These are phyloP conservation scores for Metschnikowia matae DNA, from an alignment of 805 yeast genomes.

Conservation along the genomic window DNA sequence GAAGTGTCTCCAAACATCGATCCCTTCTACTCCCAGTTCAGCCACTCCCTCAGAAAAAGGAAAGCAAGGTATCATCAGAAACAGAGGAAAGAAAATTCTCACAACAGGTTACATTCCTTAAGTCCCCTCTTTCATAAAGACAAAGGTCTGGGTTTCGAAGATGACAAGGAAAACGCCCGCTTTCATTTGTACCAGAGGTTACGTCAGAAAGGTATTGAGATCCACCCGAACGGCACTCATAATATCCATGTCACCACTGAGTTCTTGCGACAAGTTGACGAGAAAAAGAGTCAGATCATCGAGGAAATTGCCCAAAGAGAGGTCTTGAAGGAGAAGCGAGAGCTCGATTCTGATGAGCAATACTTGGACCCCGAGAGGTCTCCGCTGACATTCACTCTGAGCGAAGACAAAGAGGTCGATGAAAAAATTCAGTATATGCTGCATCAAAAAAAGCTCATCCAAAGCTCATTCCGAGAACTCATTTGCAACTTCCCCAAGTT, in stretches of 20 bases:
- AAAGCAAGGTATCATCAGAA: not conserved
- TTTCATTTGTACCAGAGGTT: constrained; percentile 1
- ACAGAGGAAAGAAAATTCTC: not conserved
- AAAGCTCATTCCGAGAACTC: constrained; percentile 8
- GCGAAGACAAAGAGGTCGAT: not conserved
- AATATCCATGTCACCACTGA: constrained; percentile 3
- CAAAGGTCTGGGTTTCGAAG: not conserved
- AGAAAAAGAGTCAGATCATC: not conserved
- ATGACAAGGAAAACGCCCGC: not conserved
- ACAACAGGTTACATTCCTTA: not conserved
- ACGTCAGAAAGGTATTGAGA: constrained; percentile 1
- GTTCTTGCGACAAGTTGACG: not conserved
- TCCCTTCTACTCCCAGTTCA: not conserved
- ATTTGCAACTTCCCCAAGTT: constrained; percentile 7
- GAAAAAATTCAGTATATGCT: not conserved
- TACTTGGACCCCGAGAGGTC: not conserved
- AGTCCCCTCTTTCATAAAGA: not conserved
- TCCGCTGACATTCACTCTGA: not conserved
- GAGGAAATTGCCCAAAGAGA: not conserved
- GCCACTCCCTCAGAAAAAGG: not conserved
- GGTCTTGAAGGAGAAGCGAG: not conserved
- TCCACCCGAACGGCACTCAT: constrained; percentile 1
- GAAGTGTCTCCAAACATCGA: not conserved
- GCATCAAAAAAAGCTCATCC: constrained; percentile 11
- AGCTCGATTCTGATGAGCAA: no score